Evolutionary conservation across 169 alveolate species (phyloP).

Genomic region (Plasmodium yoelii): DNA sequence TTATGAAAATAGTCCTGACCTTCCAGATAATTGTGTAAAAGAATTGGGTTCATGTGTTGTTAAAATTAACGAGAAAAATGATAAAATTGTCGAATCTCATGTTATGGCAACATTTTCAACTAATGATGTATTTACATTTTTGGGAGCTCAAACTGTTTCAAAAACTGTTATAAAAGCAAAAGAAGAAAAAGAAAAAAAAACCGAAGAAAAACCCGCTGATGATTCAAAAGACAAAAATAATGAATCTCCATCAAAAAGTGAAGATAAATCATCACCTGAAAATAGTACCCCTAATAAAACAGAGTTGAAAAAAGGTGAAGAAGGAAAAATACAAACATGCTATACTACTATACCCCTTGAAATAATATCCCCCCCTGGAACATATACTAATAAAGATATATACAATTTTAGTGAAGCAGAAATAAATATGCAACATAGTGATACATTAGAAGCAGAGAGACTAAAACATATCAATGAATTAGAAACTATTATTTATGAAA

Average conservation of each 20-base stretch:
- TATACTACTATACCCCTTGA: constrained; percentile 77
- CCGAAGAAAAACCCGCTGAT: constrained; percentile 8
- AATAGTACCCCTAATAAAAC: constrained; percentile 36
- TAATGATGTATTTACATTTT: constrained; percentile 56
- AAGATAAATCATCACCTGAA: constrained; percentile 20
- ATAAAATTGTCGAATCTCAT: constrained; percentile 74
- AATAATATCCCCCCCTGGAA: constrained; percentile 69
- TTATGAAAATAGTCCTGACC: constrained; percentile 68
- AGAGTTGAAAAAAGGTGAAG: constrained; percentile 75
- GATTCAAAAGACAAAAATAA: constrained; percentile 10
- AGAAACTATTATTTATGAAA: constrained; percentile 82
- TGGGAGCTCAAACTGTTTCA: constrained; percentile 55
- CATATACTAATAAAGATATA: constrained; percentile 71
- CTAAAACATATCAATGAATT: constrained; percentile 81
- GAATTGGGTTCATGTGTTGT: constrained; percentile 82
- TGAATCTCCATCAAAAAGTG: constrained; percentile 32
- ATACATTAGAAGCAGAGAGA: constrained; percentile 79
- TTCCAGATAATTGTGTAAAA: constrained; percentile 73
- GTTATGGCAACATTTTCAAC: constrained; percentile 65
- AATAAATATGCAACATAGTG: constrained; percentile 77
- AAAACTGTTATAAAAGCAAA: constrained; percentile 48
- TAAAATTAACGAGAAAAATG: constrained; percentile 76
- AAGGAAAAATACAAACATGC: constrained; percentile 77
- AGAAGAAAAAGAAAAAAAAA: constrained; percentile 48
- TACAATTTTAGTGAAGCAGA: constrained; percentile 77